Base-by-base conservation (phyloP, 306 rosid species). In the Rosa persica region DNA sequence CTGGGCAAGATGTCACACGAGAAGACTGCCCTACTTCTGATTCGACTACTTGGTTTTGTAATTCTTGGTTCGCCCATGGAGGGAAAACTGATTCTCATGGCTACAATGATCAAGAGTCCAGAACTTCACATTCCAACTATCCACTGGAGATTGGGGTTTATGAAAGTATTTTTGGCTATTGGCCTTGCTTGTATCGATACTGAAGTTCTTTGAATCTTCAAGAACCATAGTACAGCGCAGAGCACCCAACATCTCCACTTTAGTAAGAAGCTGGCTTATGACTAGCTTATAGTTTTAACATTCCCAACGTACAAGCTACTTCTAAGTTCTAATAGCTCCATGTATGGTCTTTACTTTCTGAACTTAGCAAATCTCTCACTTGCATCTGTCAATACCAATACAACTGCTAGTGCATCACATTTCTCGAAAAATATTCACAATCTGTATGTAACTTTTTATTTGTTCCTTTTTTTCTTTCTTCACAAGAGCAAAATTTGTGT, bases 121-220 rank as follows among this genome's bases (percentile, higher is more conserved):
- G 42, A 69, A 13, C 46, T 13, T 20, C 64, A n/a, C n/a, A 38
- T 27, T 77, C 60, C 46, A 34, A 73, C 44, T 8, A 8, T 11
- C 34, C 43, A 25, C 77, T 51, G 23, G 90, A 69, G 16, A 47
- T 72, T 13, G 83, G 61, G 27, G 22, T 82, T 30, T 76, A 2
- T 44, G 86, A 80, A 39, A 34, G 83, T 40, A 51, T 84, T 15
- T 76, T 84, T 5, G 90, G 87, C 40, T 67, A 87, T 52, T 78
- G 84, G 82, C 85, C 89, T 78, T 71, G 81, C 85, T 79, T 86
- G 81, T 66, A 52, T 77, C 72, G 48, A 39, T 15, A 72, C 42
- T 64, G 11, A 17, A 16, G 70, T 36, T 34, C 70, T 15, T 7
- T 16, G 70, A 30, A 34, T 6, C 22, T 65, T 65, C 2, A 7